These are phyloP conservation scores for Phytophthora cryptogea DNA, from an alignment of 352 stramenopile species.

Conservation along the genomic window DNA sequence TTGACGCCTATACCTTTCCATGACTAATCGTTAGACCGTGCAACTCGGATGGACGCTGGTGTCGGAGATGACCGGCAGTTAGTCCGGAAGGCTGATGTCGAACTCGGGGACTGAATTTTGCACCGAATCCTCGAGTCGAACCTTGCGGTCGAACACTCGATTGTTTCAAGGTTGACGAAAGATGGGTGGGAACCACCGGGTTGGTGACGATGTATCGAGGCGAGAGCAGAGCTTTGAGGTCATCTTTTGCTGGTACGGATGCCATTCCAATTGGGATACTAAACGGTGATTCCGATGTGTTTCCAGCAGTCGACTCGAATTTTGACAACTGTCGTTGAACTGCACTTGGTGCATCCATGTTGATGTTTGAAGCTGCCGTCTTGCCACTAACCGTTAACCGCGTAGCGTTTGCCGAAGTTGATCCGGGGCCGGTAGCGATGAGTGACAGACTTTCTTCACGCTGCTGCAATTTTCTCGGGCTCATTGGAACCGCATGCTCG, in stretches of 20 bases:
- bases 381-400: constrained; percentile 26
- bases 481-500: constrained; percentile 12
- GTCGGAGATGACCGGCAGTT: constrained; percentile 9
- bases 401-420: not conserved
- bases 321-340: constrained; percentile 13
- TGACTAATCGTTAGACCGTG: constrained; percentile 12
- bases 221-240: constrained; percentile 29
- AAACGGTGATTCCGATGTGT: not conserved
- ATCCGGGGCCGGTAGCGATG: constrained; percentile 1
- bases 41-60: constrained; percentile 22
- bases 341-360: constrained; percentile 5
- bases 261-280: not conserved
- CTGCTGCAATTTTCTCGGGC: constrained; percentile 8
- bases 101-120: constrained; percentile 14
- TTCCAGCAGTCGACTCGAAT: not conserved
- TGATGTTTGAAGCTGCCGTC: constrained; percentile 4
- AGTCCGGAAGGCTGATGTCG: constrained; percentile 20
- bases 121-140: constrained; percentile 19
- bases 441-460: constrained; percentile 14
- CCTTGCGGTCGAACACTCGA: constrained; percentile 18
- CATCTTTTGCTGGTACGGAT: constrained; percentile 6
- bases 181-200: constrained; percentile 7
- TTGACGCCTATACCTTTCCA: constrained; percentile 5
- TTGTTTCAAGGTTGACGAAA: constrained; percentile 24
- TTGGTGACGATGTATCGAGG: constrained; percentile 27